phyloP scores from a whole-genome alignment of 257 asterid genomes.

The Solanum sparsipilum region DNA sequence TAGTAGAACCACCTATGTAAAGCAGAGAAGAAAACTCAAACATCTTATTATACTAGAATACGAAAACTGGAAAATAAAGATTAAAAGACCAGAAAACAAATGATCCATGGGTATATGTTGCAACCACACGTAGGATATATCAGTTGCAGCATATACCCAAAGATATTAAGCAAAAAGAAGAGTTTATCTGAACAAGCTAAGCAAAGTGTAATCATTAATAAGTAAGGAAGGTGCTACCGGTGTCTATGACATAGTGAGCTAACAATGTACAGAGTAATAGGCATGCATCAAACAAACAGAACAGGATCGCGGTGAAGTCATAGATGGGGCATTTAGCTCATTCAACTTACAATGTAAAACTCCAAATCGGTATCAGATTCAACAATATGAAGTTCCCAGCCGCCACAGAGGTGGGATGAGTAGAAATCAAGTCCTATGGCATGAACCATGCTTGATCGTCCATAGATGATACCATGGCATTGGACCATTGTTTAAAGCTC shows the following conservation, averaged over 20 bases:
- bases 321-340: not conserved
- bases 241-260: not conserved
- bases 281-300: not conserved
- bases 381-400: constrained; percentile 71
- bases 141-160: not conserved
- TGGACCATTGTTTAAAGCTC: constrained; percentile 46
- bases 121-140: not conserved
- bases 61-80: too few species aligned
- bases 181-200: not conserved
- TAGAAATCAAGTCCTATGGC: constrained; percentile 63
- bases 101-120: too few species aligned
- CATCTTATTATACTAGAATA: too few species aligned
- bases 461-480: constrained; percentile 38
- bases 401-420: constrained; percentile 75
- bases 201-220: not conserved
- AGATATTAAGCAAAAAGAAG: not conserved
- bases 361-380: constrained; percentile 85
- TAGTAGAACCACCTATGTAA: too few species aligned
- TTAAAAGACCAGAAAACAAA: too few species aligned
- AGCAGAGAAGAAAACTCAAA: too few species aligned
- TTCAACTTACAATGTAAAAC: constrained; percentile 60
- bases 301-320: not conserved
- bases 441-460: constrained; percentile 66
- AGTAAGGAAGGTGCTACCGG: not conserved
- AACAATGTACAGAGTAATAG: not conserved